Evolutionary conservation across 106 monocot genomes (phyloP).

Genomic region (Allium cepa): DNA sequence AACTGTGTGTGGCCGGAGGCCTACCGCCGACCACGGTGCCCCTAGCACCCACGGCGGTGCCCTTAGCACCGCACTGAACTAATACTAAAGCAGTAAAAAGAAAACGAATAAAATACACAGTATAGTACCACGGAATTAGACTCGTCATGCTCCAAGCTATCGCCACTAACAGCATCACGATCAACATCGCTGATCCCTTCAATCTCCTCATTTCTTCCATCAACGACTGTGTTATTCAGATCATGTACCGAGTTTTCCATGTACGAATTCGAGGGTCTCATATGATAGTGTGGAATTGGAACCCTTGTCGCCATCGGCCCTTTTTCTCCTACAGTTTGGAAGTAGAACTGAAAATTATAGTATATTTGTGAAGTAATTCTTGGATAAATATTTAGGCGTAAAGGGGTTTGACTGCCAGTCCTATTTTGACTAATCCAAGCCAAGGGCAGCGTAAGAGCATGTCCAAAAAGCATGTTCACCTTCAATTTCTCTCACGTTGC

Average conservation of each 20-base stretch:
- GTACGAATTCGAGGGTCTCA: constrained; percentile 36
- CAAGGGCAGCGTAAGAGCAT: too few species aligned
- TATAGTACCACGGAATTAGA: constrained; percentile 56
- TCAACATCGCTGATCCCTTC: constrained; percentile 78
- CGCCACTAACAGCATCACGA: constrained; percentile 66
- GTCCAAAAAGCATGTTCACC: too few species aligned
- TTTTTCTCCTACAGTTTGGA: background rate
- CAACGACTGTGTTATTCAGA: constrained; percentile 46
- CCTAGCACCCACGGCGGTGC: too few species aligned
- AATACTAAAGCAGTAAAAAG: background rate
- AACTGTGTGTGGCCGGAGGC: too few species aligned
- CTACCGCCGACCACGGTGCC: too few species aligned
- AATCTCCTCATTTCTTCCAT: constrained; percentile 41
- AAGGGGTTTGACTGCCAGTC: too few species aligned
- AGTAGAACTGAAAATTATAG: background rate
- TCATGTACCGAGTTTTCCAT: constrained; percentile 60
- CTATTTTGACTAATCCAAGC: too few species aligned
- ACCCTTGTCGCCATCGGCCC: constrained; percentile 46
- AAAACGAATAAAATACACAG: background rate
- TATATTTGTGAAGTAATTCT: too few species aligned
- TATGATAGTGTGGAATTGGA: constrained; percentile 43
- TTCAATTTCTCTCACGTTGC: too few species aligned
- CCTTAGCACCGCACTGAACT: too few species aligned
- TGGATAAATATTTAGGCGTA: too few species aligned
- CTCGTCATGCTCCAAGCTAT: constrained; percentile 67